Evolutionary conservation across 2,329 filamentous ascomycete genomes (phyloP).

Genomic region (Nigrospora sphaerica): DNA sequence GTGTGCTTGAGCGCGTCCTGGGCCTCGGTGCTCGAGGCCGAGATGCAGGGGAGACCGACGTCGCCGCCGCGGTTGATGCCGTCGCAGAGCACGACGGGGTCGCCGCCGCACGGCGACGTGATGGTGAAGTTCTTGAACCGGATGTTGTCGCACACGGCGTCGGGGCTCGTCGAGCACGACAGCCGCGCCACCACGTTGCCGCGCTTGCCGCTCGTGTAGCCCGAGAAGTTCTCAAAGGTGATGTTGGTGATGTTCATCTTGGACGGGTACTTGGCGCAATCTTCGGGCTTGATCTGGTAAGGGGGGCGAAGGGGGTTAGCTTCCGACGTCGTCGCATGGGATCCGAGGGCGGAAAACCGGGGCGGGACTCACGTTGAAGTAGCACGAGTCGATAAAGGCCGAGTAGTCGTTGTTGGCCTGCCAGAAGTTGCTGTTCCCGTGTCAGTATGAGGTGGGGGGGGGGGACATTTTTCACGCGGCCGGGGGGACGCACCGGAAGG

Average conservation of each 20-base stretch:
- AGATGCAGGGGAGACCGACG: conserved; percentile 8
- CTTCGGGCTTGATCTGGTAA: conserved; percentile 30
- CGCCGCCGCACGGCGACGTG: conserved; percentile 37
- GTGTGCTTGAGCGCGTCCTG: conserved; percentile 1
- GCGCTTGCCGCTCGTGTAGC: conserved; percentile 48
- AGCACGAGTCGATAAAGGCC: conserved; percentile 54
- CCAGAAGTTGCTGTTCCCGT: conserved; percentile 40
- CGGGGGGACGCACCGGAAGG: conserved; percentile 30
- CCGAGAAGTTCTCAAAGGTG: conserved; percentile 50
- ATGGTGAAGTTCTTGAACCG: conserved; percentile 47
- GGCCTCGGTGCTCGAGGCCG: conserved; percentile 3
- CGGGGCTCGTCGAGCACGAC: conserved; percentile 43
- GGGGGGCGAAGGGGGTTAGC: not conserved
- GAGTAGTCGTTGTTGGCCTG: conserved; percentile 51
- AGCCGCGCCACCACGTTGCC: conserved; percentile 47
- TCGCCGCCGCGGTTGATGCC: conserved; percentile 27
- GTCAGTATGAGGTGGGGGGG: not conserved
- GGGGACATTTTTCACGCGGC: too few relatives aligned
- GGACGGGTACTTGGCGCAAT: conserved; percentile 46
- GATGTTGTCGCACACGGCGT: conserved; percentile 50
- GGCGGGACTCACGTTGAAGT: conserved; percentile 43
- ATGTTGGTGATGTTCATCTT: conserved; percentile 53
- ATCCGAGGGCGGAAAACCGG: not conserved
- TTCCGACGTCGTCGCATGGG: not conserved
- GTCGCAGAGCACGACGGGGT: conserved; percentile 42